phyloP scores from a whole-genome alignment of 2,329 filamentous ascomycete genomes.

The Orbilia quercus region DNA sequence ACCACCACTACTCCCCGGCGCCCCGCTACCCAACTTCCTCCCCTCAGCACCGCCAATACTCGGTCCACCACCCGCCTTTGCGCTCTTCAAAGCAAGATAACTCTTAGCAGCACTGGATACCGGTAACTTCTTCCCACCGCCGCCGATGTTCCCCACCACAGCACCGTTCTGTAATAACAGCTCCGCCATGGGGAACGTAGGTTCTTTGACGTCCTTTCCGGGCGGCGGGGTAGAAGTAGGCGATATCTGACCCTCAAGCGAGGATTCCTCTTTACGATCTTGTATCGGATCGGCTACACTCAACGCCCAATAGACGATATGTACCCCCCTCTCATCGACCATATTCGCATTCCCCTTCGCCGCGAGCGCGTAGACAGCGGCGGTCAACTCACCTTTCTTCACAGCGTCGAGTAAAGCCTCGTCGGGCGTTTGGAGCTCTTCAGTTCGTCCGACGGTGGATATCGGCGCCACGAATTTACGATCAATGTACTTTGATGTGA shows the following conservation, averaged over 20 bases:
- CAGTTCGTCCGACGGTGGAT: slow-evolving; percentile 70
- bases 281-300: slow-evolving; percentile 82
- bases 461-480: slow-evolving; percentile 82
- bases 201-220: slow-evolving; percentile 67
- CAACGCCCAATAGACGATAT: slow-evolving; percentile 88
- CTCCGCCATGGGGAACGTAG: slow-evolving; percentile 89
- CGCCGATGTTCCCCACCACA: slow-evolving; percentile 72
- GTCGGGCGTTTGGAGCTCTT: slow-evolving; percentile 77
- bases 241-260: slow-evolving; percentile 11
- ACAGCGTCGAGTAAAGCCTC: slow-evolving; percentile 91
- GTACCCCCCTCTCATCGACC: slow-evolving; percentile 84
- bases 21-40: slow-evolving; percentile 67
- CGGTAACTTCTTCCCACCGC: slow-evolving; percentile 75
- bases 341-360: slow-evolving; percentile 88
- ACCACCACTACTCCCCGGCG: slow-evolving; percentile 61
- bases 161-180: slow-evolving; percentile 93
- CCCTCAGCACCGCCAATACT: no score
- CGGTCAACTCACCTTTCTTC: slow-evolving; percentile 95
- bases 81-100: slow-evolving; percentile 83
- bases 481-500: slow-evolving; percentile 93
- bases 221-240: slow-evolving; percentile 60
- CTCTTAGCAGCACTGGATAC: slow-evolving; percentile 81
- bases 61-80: slow-evolving; percentile 63
- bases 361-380: slow-evolving; percentile 89
- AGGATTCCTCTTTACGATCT: slow-evolving; percentile 34